Base-by-base conservation (phyloP, 2,329 filamentous ascomycete species). In the Emergomyces africanus region DNA sequence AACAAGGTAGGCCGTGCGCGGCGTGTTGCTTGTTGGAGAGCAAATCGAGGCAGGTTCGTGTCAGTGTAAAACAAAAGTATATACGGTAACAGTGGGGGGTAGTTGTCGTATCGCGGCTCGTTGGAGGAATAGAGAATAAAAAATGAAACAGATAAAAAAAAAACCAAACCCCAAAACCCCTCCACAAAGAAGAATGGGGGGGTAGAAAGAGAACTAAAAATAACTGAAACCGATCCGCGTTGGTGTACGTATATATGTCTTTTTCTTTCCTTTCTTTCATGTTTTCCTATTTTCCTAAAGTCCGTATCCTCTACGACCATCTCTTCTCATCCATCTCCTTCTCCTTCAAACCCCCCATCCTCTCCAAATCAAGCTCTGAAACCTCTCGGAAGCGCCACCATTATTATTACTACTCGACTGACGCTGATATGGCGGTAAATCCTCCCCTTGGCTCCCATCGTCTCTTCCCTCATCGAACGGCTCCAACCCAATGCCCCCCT, bases 301-400 rank as follows among this genome's bases (percentile, higher is more conserved):
- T 28, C 5, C 44, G 12, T 1, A 48, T n/a, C 2, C 28, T 15
- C 28, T 67, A 75, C 35, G 70, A 71, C 65, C 71, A 75, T 64
- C 67, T 65, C 51, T 68, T 70, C 37, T 62, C 57, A 59, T 72
- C 69, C 30, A 25, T n/a, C 46, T 87, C 83, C 80, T 95, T 96
- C 80, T 97, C 94, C 76, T 91, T 95, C 66, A 97, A 78, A 15
- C 94, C 94, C 57, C 94, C 94, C 70, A 97, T 95, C 64, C 89
- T 84, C 67, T 97, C 89, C 72, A 99, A 88, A 72, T 99, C 92
- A 67, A 99, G 3, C 90, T 94, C 72, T 96, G 89, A 77, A 96
- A 97, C 65, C 90, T 83, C 61, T 83, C 82, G 9, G 42, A 23
- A 23, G 42, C 20, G 20, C n/a, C n/a, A n/a, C n/a, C n/a, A n/a